A percentile compares a stretch with the other conserved stretches of the same genome.
These are phyloP conservation scores for Talaromyces adpressus DNA, from an alignment of 495 filamentous ascomycete genomes.

Conservation along the genomic window DNA sequence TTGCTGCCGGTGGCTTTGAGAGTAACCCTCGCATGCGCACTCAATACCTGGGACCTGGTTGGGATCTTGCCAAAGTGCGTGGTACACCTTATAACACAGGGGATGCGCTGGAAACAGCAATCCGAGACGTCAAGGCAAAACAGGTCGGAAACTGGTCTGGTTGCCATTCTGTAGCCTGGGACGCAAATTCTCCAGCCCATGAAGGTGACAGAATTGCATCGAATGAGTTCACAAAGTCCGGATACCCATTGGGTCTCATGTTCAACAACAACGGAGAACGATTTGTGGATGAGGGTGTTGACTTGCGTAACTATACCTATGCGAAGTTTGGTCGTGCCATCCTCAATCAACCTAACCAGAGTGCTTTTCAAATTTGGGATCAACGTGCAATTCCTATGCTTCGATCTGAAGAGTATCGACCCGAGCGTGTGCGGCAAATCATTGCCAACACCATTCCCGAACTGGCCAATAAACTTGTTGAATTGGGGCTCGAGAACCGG, in stretches of 20 bases:
- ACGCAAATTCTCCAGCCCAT: slow-evolving; percentile 45
- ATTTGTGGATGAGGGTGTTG: slow-evolving; percentile 58
- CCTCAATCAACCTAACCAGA: slow-evolving; percentile 43
- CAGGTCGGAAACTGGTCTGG: slow-evolving; percentile 52
- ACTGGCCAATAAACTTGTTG: slow-evolving; percentile 39
- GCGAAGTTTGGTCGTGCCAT: slow-evolving; percentile 53
- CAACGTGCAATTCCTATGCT: slow-evolving; percentile 36
- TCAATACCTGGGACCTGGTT: slow-evolving; percentile 53
- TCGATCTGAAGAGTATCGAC: slow-evolving; percentile 49
- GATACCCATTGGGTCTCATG: slow-evolving; percentile 59
- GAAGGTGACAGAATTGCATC: slow-evolving; percentile 45
- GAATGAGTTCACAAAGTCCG: slow-evolving; percentile 61
- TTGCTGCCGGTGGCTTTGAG: slow-evolving; percentile 58
- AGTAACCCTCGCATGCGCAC: slow-evolving; percentile 44
- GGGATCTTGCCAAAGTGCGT: slow-evolving; percentile 53
- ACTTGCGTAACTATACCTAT: slow-evolving; percentile 59
- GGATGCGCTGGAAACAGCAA: slow-evolving; percentile 42
- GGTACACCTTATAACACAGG: slow-evolving; percentile 57
- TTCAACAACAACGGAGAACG: slow-evolving; percentile 47
- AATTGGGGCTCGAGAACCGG: slow-evolving; percentile 33
- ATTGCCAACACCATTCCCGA: slow-evolving; percentile 40
- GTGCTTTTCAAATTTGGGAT: slow-evolving; percentile 61
- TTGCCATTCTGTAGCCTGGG: slow-evolving; percentile 57
- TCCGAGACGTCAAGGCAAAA: slow-evolving; percentile 39
- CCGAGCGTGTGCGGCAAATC: slow-evolving; percentile 45